phyloP scores from a whole-genome alignment of 2,329 filamentous ascomycete species.

The Aureobasidium lini region DNA sequence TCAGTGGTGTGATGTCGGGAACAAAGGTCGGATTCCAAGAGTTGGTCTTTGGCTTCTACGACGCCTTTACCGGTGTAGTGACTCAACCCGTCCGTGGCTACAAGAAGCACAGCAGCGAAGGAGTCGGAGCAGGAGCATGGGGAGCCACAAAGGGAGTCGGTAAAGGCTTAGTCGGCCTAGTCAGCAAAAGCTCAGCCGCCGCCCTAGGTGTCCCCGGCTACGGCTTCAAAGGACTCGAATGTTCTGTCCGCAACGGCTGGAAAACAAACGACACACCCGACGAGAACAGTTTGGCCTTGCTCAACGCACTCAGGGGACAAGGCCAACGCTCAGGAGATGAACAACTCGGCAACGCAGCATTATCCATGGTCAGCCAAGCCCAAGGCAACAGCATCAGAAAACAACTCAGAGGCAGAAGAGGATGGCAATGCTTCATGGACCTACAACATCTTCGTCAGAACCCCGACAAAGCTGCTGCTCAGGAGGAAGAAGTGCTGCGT shows the following conservation, averaged over 20 bases:
- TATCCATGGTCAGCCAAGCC: background rate
- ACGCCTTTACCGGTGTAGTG: constrained; percentile 51
- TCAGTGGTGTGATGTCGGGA: constrained; percentile 58
- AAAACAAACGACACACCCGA: background rate
- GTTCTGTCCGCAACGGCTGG: constrained; percentile 6
- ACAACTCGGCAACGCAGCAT: background rate
- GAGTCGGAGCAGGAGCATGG: background rate
- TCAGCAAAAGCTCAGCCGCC: background rate
- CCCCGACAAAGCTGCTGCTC: background rate
- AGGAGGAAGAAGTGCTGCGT: background rate
- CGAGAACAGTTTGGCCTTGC: background rate
- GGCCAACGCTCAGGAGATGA: background rate
- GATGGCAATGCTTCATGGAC: background rate
- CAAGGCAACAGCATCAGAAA: background rate
- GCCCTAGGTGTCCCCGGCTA: background rate
- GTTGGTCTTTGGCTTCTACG: constrained; percentile 1
- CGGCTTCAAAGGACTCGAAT: constrained; percentile 7
- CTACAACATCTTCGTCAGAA: background rate
- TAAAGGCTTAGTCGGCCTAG: background rate
- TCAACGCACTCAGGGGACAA: background rate
- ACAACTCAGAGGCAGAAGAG: background rate
- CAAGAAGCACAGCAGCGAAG: constrained; percentile 4
- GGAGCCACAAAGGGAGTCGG: background rate
- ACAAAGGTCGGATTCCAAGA: constrained; percentile 19
- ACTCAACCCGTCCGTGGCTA: constrained; percentile 55